Conservation (phyloP, 23 red algal species). For the Cyanidium caldarium region DNA sequence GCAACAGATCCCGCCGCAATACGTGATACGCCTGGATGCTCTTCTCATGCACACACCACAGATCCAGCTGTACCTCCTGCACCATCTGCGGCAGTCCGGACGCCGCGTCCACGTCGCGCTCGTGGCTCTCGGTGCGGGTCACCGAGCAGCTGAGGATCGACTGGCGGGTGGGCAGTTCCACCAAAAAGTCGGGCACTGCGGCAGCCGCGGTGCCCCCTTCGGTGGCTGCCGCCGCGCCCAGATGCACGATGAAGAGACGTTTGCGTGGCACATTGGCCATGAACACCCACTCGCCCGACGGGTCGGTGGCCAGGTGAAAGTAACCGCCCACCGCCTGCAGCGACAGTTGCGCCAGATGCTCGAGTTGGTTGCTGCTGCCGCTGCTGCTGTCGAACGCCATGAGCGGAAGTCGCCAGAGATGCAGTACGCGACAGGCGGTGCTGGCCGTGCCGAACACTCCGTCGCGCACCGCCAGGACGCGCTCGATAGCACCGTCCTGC, state of each 20-base stretch:
- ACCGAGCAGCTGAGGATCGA: not conserved
- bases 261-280: not conserved
- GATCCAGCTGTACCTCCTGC: not conserved
- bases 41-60: conserved; percentile 5
- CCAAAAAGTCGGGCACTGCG: not conserved
- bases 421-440: no score
- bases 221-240: no score
- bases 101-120: not conserved
- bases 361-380: no score
- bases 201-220: no score
- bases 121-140: not conserved
- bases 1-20: not conserved
- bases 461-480: no score
- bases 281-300: not conserved
- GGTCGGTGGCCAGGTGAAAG: not conserved
- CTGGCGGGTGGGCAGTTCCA: not conserved
- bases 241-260: not conserved
- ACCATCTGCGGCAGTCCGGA: not conserved
- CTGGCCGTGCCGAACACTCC: no score
- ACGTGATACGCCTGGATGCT: not conserved
- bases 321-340: no score
- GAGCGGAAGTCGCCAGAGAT: no score
- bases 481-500: no score
- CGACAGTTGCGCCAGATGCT: no score
- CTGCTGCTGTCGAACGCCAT: no score